Evolutionary conservation across 768 basidiomycete species (phyloP), one percentile per base, ranked within the genome.

Genomic region (Porphyrellus cyaneotinctus): DNA sequence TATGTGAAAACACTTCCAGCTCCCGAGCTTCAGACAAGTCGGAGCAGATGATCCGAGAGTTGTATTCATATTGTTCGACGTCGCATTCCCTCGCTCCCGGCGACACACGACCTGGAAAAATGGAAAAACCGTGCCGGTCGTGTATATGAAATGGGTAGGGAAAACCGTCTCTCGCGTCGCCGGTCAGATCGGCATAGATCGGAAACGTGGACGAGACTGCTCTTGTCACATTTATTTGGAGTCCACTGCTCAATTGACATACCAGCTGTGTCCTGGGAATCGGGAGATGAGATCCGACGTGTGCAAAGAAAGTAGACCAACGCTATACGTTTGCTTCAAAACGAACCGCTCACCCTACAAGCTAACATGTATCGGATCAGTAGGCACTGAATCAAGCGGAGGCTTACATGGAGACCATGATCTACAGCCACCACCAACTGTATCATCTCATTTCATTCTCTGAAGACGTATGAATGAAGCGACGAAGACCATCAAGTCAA

Each of bases 201-300:
- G 26, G 44, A 51, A 55, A 56, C 49, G 38, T 23, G 45, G 23
- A 26, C 42, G 24, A 22, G 28, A 35, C 43, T 26, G 47, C 32
- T 11, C 33, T 20, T 37, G 26, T 47, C 36, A 26, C 33, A 42
- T 51, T 9, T 23, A n/a, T 41, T 51, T 28, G 36, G n/a, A 31
- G 24, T 15, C 28, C 17, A 23, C 41, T 15, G 37, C 22, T 24
- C 20, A 12, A 31, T 45, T 30, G 43, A 32, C 39, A n/a, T 7
- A 13, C 20, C 31, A 12, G 20, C 26, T 28, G 26, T n/a, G 22
- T n/a, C 31, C 30, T 26, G 30, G 23, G 17, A 22, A 13, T 3
- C 6, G 38, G 7, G 41, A 47, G 20, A 26, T 22, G 45, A 58
- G 56, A 44, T 44, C 50, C 22, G 26, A 18, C n/a, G 26, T 28